Evolutionary conservation across 139 green algal genomes (phyloP).

Genomic region (Choricystis sp.): DNA sequence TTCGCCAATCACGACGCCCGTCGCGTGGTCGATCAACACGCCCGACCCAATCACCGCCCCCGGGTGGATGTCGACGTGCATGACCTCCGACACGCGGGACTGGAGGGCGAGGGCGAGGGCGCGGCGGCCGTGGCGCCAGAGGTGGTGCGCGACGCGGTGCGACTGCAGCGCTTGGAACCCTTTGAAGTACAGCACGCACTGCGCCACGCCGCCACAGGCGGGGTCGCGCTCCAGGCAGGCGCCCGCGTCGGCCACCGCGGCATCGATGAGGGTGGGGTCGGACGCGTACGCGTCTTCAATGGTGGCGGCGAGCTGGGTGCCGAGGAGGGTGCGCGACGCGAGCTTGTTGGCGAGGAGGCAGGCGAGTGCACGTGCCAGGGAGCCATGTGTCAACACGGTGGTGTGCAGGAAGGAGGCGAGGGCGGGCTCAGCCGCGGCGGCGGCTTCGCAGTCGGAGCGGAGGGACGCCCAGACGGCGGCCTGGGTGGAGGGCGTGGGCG

Average conservation of each 20-base stretch:
- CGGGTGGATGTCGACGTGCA: conserved; percentile 89
- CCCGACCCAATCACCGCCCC: conserved; percentile 80
- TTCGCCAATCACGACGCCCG: conserved; percentile 76
- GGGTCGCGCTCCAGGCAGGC: conserved; percentile 69
- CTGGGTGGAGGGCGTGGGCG: background rate
- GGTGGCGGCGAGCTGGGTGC: conserved; percentile 79
- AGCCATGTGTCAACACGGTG: conserved; percentile 77
- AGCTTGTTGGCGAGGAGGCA: conserved; percentile 94
- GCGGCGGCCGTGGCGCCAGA: conserved; percentile 60
- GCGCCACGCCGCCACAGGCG: conserved; percentile 71
- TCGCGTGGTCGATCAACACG: conserved; percentile 88
- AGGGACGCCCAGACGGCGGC: conserved; percentile 5
- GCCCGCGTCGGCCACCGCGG: conserved; percentile 57
- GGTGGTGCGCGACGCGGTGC: conserved; percentile 75
- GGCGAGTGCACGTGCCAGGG: conserved; percentile 60
- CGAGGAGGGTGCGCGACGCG: conserved; percentile 65
- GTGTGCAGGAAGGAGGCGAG: conserved; percentile 84
- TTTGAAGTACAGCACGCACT: conserved; percentile 86
- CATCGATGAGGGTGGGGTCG: conserved; percentile 40
- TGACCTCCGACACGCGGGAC: conserved; percentile 50
- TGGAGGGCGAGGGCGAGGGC: conserved; percentile 73
- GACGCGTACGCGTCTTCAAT: conserved; percentile 54
- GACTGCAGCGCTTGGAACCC: conserved; percentile 87
- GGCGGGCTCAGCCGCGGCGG: conserved; percentile 61
- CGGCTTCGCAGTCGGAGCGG: conserved; percentile 26